These are phyloP conservation scores for Fusarium armeniacum DNA, from an alignment of 2,329 filamentous ascomycete species.

Conservation along the genomic window DNA sequence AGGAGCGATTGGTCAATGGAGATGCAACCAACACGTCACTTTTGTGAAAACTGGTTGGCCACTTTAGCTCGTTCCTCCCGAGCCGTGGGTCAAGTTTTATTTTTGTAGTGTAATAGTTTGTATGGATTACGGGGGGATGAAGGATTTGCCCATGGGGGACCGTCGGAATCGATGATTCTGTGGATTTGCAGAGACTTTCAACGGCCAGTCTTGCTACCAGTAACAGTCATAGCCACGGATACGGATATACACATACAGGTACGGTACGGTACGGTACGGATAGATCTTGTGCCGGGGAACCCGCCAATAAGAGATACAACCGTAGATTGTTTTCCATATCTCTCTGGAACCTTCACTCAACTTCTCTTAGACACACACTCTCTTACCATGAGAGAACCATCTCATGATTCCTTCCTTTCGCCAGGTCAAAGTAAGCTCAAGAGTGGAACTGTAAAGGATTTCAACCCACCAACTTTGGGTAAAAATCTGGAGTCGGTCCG, in stretches of 20 bases:
- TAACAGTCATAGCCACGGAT: neutral
- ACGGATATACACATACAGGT: neutral
- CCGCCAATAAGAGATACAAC: slow-evolving; percentile 19
- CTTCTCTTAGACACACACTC: neutral
- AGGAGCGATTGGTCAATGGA: slow-evolving; percentile 39
- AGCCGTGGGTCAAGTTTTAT: slow-evolving; percentile 20
- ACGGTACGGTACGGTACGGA: neutral
- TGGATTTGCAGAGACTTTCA: slow-evolving; percentile 12
- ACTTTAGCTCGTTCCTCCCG: slow-evolving; percentile 3
- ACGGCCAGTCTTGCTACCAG: neutral
- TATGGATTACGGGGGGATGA: slow-evolving; percentile 16
- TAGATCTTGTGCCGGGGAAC: neutral
- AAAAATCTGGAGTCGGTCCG: slow-evolving; percentile 40
- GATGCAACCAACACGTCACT: slow-evolving; percentile 20
- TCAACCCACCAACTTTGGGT: slow-evolving; percentile 27
- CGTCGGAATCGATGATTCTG: slow-evolving; percentile 1
- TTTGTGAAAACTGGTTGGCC: slow-evolving; percentile 7
- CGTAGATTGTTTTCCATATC: neutral
- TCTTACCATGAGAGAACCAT: neutral
- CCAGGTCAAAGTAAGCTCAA: slow-evolving; percentile 31
- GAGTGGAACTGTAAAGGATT: slow-evolving; percentile 35
- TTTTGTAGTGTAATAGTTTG: slow-evolving; percentile 33
- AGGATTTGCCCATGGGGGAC: slow-evolving; percentile 35
- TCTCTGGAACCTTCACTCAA: neutral
- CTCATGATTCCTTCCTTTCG: slow-evolving; percentile 11